These are phyloP conservation scores for Aristolochia fimbriata DNA, from an alignment of 164 flowering plant species.

Conservation along the genomic window DNA sequence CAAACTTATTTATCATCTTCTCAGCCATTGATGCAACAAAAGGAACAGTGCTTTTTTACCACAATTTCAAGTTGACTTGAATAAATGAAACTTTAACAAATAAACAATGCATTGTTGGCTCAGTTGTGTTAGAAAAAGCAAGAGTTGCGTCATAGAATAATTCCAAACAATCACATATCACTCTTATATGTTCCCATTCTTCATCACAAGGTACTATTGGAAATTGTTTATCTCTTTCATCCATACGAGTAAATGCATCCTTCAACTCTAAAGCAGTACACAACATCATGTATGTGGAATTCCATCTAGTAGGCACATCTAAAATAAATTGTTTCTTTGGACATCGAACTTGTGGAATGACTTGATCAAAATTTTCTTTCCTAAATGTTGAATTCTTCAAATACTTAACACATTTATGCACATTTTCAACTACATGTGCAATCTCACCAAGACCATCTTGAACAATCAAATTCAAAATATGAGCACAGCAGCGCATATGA, in stretches of 20 bases:
- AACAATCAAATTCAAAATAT: conserved; percentile 23
- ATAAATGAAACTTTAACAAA: conserved; percentile 60
- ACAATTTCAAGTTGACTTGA: conserved; percentile 41
- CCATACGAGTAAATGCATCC: conserved; percentile 37
- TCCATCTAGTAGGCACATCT: conserved; percentile 43
- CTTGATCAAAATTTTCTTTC: conserved; percentile 41
- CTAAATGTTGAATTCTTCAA: conserved; percentile 44
- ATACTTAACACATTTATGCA: conserved; percentile 48
- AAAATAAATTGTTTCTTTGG: conserved; percentile 28
- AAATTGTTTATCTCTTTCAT: conserved; percentile 33
- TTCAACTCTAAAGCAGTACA: conserved; percentile 44
- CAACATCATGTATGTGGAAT: conserved; percentile 73
- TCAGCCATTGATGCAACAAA: no score
- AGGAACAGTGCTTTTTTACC: conserved; percentile 34
- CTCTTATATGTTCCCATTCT: conserved; percentile 65
- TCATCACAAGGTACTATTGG: conserved; percentile 40
- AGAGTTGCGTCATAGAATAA: conserved; percentile 49
- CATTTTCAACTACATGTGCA: conserved; percentile 17
- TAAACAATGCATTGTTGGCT: conserved; percentile 44
- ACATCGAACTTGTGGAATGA: conserved; percentile 34
- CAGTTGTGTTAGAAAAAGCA: conserved; percentile 28
- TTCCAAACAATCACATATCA: conserved; percentile 45
- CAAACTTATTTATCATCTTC: no score
- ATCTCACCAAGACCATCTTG: conserved; percentile 46
- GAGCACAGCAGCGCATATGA: conserved; percentile 47